Evolutionary conservation across 1,139 yeast species (phyloP).

Genomic region (Fermentozyma sake): DNA sequence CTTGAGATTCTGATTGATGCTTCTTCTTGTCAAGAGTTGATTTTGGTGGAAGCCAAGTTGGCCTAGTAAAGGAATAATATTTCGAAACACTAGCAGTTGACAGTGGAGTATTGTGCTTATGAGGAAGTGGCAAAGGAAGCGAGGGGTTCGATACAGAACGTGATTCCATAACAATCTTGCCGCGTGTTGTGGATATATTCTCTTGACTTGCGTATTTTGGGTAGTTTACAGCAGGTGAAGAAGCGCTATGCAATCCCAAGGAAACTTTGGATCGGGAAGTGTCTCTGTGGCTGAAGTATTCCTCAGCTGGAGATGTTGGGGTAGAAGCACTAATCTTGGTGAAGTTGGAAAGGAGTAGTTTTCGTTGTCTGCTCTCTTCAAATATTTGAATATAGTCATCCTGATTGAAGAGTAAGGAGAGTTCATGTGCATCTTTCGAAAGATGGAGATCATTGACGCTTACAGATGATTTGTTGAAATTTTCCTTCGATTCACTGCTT

Average conservation of each 20-base stretch:
- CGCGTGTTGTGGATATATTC: too few species aligned
- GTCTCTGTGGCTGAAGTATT: not conserved
- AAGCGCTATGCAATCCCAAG: constrained; percentile 3
- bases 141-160: constrained; percentile 9
- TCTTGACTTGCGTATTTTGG: too few species aligned
- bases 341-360: constrained; percentile 22
- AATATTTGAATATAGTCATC: constrained; percentile 30
- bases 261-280: constrained; percentile 1
- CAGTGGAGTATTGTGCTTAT: not conserved
- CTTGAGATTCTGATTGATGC: constrained; percentile 55
- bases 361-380: constrained; percentile 37
- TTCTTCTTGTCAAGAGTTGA: constrained; percentile 46
- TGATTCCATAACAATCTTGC: constrained; percentile 1
- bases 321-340: constrained; percentile 14
- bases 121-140: constrained; percentile 3
- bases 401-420: constrained; percentile 37
- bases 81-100: constrained; percentile 11
- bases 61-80: constrained; percentile 51
- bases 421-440: constrained; percentile 46
- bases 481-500: constrained; percentile 9
- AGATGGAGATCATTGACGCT: constrained; percentile 18
- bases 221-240: constrained; percentile 6
- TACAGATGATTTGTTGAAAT: constrained; percentile 3
- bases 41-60: constrained; percentile 67
- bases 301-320: constrained; percentile 3